phyloP scores from a whole-genome alignment of 768 basidiomycete species.

The Hirschioporus abietinus region DNA sequence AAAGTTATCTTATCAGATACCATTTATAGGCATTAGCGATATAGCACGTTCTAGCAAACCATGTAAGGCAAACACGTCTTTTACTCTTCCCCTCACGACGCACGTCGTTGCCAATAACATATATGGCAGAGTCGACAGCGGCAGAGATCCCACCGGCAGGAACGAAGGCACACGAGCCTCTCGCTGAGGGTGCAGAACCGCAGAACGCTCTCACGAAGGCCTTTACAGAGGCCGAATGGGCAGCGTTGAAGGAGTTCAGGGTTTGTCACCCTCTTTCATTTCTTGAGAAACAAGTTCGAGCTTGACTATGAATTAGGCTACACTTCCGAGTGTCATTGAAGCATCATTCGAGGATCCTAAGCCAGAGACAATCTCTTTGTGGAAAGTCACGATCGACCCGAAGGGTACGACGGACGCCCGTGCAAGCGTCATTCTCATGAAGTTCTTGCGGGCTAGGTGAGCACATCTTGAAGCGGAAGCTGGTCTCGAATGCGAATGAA shows the following conservation, averaged over 20 bases:
- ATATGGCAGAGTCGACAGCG: constrained; percentile 11
- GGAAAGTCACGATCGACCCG: constrained; percentile 71
- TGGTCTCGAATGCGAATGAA: background rate
- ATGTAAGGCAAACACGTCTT: background rate
- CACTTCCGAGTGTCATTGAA: constrained; percentile 49
- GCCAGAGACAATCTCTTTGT: constrained; percentile 49
- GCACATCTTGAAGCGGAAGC: background rate
- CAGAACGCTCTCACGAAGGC: constrained; percentile 64
- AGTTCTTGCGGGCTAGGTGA: constrained; percentile 75
- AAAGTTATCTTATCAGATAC: background rate
- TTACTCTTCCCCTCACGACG: background rate
- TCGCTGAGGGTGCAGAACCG: constrained; percentile 40
- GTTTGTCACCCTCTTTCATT: constrained; percentile 31
- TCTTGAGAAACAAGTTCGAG: background rate
- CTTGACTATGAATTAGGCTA: constrained; percentile 12
- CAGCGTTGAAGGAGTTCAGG: constrained; percentile 59
- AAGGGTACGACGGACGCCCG: constrained; percentile 49
- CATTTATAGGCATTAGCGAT: background rate
- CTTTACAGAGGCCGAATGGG: constrained; percentile 73
- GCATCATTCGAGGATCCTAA: constrained; percentile 53
- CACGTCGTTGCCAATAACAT: background rate
- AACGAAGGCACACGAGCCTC: constrained; percentile 9
- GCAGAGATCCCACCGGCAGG: constrained; percentile 10
- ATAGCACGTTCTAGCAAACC: constrained; percentile 1
- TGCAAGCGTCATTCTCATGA: constrained; percentile 73